Evolutionary conservation across 1,139 yeast species (phyloP).

Genomic region (Geotrichum europaeum): DNA sequence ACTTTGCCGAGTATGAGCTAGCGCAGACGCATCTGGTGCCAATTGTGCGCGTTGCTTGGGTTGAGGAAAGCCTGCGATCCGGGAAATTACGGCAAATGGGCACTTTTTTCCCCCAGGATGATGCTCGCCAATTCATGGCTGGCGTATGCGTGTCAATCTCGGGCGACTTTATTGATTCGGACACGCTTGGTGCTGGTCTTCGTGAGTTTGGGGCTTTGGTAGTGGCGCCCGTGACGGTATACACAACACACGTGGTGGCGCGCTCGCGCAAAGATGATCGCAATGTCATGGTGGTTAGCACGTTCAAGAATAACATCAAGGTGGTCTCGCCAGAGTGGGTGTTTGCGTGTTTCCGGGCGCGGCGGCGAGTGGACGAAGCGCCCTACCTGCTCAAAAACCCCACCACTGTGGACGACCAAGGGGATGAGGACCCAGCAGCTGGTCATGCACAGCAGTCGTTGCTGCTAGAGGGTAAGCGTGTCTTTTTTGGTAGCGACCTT

Average conservation of each 20-base stretch:
- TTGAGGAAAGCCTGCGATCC: constrained; percentile 44
- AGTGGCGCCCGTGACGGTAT: constrained; percentile 51
- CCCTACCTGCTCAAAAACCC: constrained; percentile 39
- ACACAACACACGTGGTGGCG: constrained; percentile 74
- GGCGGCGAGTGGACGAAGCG: constrained; percentile 46
- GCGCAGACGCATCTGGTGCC: constrained; percentile 59
- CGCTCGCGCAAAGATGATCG: constrained; percentile 43
- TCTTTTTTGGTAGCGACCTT: constrained; percentile 2
- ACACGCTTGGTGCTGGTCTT: constrained; percentile 63
- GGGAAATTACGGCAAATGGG: constrained; percentile 35
- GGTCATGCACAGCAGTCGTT: background rate
- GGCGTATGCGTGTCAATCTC: constrained; percentile 48
- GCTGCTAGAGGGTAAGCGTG: background rate
- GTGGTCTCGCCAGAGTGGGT: constrained; percentile 69
- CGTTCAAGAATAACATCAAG: constrained; percentile 34
- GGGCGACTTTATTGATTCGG: constrained; percentile 55
- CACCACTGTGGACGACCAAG: background rate
- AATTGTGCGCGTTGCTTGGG: constrained; percentile 62
- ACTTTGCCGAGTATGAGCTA: constrained; percentile 50
- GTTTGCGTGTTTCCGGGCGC: constrained; percentile 56
- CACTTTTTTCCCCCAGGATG: background rate
- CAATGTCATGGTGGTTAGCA: constrained; percentile 29
- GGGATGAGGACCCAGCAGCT: background rate
- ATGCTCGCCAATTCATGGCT: background rate
- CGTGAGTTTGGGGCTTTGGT: constrained; percentile 42